phyloP scores from a whole-genome alignment of 768 basidiomycete species.

The Leccinum fibrillosum region DNA sequence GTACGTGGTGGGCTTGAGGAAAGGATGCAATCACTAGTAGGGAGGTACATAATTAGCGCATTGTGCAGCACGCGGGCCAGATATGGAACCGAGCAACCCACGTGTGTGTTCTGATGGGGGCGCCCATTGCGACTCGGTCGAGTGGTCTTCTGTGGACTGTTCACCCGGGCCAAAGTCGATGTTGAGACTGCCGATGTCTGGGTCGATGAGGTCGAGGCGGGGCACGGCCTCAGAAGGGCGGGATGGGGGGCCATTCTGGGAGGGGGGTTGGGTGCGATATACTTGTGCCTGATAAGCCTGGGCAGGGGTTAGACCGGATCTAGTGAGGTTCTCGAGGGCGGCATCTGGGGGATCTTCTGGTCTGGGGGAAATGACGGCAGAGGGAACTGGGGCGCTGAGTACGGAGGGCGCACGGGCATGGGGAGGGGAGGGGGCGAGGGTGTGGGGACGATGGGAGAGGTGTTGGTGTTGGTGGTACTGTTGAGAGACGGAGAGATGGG shows the following conservation, averaged over 20 bases:
- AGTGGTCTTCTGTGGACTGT: constrained; percentile 38
- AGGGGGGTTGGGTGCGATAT: constrained; percentile 44
- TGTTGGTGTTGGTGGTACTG: constrained; percentile 10
- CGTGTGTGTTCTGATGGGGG: constrained; percentile 38
- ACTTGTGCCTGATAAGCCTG: constrained; percentile 82
- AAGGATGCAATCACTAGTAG: constrained; percentile 25
- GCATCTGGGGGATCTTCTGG: constrained; percentile 51
- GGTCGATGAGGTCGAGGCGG: constrained; percentile 46
- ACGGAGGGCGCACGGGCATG: constrained; percentile 51
- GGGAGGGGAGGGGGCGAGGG: constrained; percentile 40
- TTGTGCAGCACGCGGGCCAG: constrained; percentile 24
- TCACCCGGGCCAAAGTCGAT: constrained; percentile 47
- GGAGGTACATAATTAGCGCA: constrained; percentile 24
- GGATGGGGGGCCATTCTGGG: constrained; percentile 29
- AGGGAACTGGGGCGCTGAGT: constrained; percentile 38
- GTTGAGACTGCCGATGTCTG: constrained; percentile 54
- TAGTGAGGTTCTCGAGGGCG: constrained; percentile 40
- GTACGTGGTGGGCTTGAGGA: constrained; percentile 22
- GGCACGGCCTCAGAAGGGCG: constrained; percentile 31
- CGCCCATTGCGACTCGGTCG: constrained; percentile 61
- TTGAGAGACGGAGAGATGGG: constrained; percentile 8
- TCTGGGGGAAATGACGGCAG: constrained; percentile 44
- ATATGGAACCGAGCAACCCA: constrained; percentile 35
- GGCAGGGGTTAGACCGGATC: constrained; percentile 64
- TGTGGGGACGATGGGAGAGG: constrained; percentile 21